phyloP scores from a whole-genome alignment of 129 eudicot species.

The Scalesia atractyloides region DNA sequence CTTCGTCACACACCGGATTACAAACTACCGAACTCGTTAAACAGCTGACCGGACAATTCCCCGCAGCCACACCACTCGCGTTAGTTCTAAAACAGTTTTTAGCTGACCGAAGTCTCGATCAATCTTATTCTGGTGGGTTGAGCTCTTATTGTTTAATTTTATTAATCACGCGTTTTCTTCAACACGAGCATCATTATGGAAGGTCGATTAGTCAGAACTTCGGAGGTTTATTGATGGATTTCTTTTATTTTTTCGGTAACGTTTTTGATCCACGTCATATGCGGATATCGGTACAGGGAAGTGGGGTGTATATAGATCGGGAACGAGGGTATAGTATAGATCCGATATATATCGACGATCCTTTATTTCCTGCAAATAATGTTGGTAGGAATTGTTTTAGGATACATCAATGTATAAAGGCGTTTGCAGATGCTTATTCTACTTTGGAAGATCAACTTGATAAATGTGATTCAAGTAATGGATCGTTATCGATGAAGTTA shows the following conservation, averaged over 20 bases:
- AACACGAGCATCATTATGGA: constrained; percentile 93
- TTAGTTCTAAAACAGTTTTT: constrained; percentile 86
- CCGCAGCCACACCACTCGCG: constrained; percentile 84
- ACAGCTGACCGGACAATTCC: constrained; percentile 85
- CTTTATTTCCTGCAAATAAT: constrained; percentile 84
- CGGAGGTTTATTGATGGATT: constrained; percentile 93
- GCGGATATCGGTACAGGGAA: constrained; percentile 88
- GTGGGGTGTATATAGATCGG: constrained; percentile 83
- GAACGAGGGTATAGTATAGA: constrained; percentile 93
- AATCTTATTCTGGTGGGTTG: constrained; percentile 95
- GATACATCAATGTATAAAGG: constrained; percentile 96
- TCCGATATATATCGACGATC: constrained; percentile 92
- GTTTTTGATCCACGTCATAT: constrained; percentile 97
- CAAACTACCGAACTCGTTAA: constrained; percentile 94
- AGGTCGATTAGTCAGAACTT: constrained; percentile 72
- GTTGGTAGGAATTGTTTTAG: constrained; percentile 95
- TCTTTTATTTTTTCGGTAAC: constrained; percentile 89
- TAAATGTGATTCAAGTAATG: constrained; percentile 38
- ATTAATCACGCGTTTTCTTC: constrained; percentile 85
- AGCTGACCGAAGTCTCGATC: constrained; percentile 92
- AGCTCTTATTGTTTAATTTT: constrained; percentile 87
- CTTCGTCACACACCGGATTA: constrained; percentile 94
- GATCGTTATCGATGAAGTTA: constrained; percentile 39
- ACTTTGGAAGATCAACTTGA: constrained; percentile 60
- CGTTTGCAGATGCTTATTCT: constrained; percentile 91